Evolutionary conservation across 2,329 filamentous ascomycete species (phyloP).

Genomic region (Microascus cirrosus): DNA sequence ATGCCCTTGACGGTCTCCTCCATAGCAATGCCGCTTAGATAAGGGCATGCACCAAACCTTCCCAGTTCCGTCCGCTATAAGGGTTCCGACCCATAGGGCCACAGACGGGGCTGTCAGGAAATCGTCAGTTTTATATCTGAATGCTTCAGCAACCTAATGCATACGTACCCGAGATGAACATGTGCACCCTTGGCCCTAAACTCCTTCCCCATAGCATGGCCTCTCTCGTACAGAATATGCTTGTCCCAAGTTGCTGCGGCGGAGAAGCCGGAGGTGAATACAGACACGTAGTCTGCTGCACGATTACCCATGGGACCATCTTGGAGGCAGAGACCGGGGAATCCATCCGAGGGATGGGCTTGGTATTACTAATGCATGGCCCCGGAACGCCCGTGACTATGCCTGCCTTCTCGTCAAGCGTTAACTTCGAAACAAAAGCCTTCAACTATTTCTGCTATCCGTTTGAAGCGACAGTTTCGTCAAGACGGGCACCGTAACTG

Average conservation of each 20-base stretch:
- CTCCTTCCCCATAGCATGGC: conserved; percentile 36
- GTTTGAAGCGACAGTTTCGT: no score
- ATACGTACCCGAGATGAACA: conserved; percentile 29
- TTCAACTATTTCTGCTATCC: no score
- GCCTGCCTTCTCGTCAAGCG: no score
- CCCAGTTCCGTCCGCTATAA: conserved; percentile 54
- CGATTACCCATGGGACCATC: no score
- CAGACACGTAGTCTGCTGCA: neutral
- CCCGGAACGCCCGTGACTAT: no score
- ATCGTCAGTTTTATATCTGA: no score
- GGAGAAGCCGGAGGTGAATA: neutral
- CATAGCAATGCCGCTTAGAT: conserved; percentile 37
- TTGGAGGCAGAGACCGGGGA: no score
- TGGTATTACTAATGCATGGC: no score
- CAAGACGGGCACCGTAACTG: no score
- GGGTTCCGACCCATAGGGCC: conserved; percentile 52
- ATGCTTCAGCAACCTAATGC: neutral
- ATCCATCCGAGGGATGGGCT: no score
- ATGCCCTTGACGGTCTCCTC: conserved; percentile 37
- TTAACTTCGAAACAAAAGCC: no score
- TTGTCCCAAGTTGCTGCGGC: neutral
- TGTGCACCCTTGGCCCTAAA: conserved; percentile 64
- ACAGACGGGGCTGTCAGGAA: conserved; percentile 28
- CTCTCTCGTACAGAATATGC: neutral
- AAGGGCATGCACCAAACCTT: conserved; percentile 44